Conservation (phyloP, 257 asterid genomes). For the Vinca minor region DNA sequence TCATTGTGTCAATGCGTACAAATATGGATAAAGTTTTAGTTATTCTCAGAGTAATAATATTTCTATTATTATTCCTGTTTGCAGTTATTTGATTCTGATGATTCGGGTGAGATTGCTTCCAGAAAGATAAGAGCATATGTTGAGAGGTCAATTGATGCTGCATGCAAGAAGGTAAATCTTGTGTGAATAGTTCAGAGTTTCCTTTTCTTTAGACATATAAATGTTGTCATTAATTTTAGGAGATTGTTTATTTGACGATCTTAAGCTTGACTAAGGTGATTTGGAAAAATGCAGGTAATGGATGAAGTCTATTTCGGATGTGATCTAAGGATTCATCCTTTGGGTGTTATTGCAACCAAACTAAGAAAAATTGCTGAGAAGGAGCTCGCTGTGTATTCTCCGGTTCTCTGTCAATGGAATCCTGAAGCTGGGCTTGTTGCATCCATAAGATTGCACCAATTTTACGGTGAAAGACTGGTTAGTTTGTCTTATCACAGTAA, state of each 20-base stretch:
- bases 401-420: conserved; percentile 60
- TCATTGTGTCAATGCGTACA: background rate
- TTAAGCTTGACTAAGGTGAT: conserved; percentile 17
- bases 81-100: conserved; percentile 46
- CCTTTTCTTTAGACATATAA: conserved; percentile 4
- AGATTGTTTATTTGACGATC: background rate
- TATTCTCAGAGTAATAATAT: conserved; percentile 8
- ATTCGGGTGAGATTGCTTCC: conserved; percentile 37
- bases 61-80: conserved; percentile 16
- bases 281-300: conserved; percentile 40
- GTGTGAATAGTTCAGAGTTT: conserved; percentile 14
- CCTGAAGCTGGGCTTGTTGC: conserved; percentile 59
- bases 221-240: background rate
- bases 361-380: conserved; percentile 58
- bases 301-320: conserved; percentile 37
- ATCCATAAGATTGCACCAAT: conserved; percentile 58
- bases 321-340: conserved; percentile 43
- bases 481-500: conserved; percentile 15
- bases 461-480: conserved; percentile 90
- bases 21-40: background rate
- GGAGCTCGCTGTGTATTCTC: conserved; percentile 53
- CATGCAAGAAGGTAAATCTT: conserved; percentile 64
- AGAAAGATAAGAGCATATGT: conserved; percentile 52
- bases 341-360: conserved; percentile 72
- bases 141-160: conserved; percentile 64